Conservation (phyloP, 2,329 filamentous ascomycete genomes). For the Colletotrichum sp. region DNA sequence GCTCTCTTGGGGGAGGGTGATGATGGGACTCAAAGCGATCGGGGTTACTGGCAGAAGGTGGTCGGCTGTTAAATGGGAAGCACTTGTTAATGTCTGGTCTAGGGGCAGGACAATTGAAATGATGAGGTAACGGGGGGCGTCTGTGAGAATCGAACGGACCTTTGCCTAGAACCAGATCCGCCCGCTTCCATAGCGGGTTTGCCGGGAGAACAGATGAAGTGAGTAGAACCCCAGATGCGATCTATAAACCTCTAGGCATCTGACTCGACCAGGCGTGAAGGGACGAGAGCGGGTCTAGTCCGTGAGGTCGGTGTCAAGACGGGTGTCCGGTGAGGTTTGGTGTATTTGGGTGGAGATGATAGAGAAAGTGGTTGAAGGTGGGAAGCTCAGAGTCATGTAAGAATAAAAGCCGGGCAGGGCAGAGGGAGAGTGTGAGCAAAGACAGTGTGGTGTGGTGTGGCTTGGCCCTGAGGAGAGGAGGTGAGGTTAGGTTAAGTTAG, state of each 20-base stretch:
- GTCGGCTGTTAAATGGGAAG: slow-evolving; percentile 28
- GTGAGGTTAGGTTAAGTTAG: slow-evolving; percentile 15
- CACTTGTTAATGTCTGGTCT: slow-evolving; percentile 10
- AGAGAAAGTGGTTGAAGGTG: not conserved
- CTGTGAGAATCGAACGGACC: slow-evolving; percentile 30
- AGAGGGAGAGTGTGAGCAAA: not conserved
- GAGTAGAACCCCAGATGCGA: slow-evolving; percentile 25
- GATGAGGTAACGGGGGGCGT: slow-evolving; percentile 5
- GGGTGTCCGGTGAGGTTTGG: slow-evolving; percentile 13
- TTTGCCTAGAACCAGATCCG: slow-evolving; percentile 41
- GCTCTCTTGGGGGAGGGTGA: slow-evolving; percentile 24
- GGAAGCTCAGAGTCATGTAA: slow-evolving; percentile 20
- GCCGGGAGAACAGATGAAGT: slow-evolving; percentile 21
- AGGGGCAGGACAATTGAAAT: not conserved
- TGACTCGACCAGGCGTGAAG: slow-evolving; percentile 17
- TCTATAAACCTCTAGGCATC: slow-evolving; percentile 24
- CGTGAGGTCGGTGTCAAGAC: slow-evolving; percentile 20
- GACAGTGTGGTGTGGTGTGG: slow-evolving; percentile 19
- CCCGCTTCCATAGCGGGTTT: slow-evolving; percentile 45
- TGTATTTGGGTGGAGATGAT: slow-evolving; percentile 22
- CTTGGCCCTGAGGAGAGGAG: slow-evolving; percentile 18
- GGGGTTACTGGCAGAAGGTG: slow-evolving; percentile 31
- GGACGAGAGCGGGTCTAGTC: slow-evolving; percentile 11
- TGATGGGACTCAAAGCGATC: slow-evolving; percentile 26
- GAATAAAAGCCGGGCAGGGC: slow-evolving; percentile 19